A percentile compares a stretch with the other conserved stretches of the same genome.
phyloP scores from a whole-genome alignment of 1,284 basidiomycete genomes.

The Clitocybe nebularis region DNA sequence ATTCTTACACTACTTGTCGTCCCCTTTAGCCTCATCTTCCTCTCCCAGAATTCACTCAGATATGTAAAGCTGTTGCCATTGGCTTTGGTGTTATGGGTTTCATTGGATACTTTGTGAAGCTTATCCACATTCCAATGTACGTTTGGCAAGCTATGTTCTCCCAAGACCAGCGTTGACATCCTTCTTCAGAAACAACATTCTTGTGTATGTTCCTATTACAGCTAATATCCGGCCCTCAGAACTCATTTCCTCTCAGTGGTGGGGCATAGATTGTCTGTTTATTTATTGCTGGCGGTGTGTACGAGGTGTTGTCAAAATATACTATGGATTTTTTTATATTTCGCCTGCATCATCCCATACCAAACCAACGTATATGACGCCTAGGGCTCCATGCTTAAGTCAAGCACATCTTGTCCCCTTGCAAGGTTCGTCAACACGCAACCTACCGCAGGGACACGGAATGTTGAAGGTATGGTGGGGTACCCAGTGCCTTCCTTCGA shows the following conservation, averaged over 20 bases:
- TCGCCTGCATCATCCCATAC: not conserved
- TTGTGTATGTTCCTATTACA: slow-evolving; percentile 68
- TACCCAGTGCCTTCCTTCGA: too few species aligned
- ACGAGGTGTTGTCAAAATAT: slow-evolving; percentile 3
- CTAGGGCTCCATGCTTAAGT: too few species aligned
- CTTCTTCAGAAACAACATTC: slow-evolving; percentile 79
- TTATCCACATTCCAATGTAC: slow-evolving; percentile 95
- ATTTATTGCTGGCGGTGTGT: slow-evolving; percentile 9
- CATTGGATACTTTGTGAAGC: slow-evolving; percentile 94
- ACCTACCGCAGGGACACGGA: too few species aligned
- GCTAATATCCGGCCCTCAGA: not conserved
- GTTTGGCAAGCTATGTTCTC: slow-evolving; percentile 29
- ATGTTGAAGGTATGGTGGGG: too few species aligned
- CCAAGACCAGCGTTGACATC: slow-evolving; percentile 3
- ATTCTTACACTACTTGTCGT: slow-evolving; percentile 7
- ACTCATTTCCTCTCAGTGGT: slow-evolving; percentile 42
- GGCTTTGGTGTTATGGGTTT: slow-evolving; percentile 98
- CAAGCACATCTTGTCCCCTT: too few species aligned
- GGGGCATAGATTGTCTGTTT: slow-evolving; percentile 48
- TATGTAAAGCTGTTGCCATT: slow-evolving; percentile 90
- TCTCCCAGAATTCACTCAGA: slow-evolving; percentile 84
- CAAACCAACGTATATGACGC: too few species aligned
- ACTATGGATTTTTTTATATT: not conserved
- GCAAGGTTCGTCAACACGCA: too few species aligned
- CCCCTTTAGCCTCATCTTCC: slow-evolving; percentile 5